Evolutionary conservation across 2,329 filamentous ascomycete genomes (phyloP).

Genomic region (Aureobasidium sp.): DNA sequence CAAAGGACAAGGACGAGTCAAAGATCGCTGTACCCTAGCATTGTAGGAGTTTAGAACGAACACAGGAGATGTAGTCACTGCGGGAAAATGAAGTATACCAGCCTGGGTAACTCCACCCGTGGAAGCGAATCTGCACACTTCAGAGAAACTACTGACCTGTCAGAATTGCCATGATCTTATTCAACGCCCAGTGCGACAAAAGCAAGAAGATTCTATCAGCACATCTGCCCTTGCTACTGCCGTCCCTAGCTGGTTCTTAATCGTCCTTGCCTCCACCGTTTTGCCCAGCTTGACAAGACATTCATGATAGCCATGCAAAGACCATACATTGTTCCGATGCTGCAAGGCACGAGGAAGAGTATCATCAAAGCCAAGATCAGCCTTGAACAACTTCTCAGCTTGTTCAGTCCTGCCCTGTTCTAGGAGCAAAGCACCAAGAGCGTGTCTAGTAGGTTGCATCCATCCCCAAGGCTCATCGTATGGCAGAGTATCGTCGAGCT

Average conservation of each 20-base stretch:
- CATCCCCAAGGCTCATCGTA: constrained; percentile 72
- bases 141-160: too few relatives aligned
- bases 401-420: constrained; percentile 49
- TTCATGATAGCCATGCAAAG: constrained; percentile 65
- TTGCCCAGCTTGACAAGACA: constrained; percentile 53
- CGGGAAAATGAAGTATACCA: too few relatives aligned
- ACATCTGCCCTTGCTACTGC: constrained; percentile 55
- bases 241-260: constrained; percentile 44
- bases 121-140: too few relatives aligned
- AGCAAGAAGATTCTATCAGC: constrained; percentile 51
- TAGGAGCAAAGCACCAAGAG: constrained; percentile 58
- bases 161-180: too few relatives aligned
- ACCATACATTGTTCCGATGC: constrained; percentile 70
- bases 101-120: too few relatives aligned
- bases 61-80: too few relatives aligned
- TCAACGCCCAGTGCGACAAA: constrained; percentile 35
- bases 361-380: constrained; percentile 37
- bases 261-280: constrained; percentile 39
- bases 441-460: constrained; percentile 68
- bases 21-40: too few relatives aligned
- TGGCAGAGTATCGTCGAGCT: constrained; percentile 53
- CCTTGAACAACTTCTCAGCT: constrained; percentile 32
- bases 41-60: too few relatives aligned
- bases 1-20: too few relatives aligned
- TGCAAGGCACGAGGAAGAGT: constrained; percentile 56